Conservation (phyloP, 148 eudicot genomes). For the Pharnaceum exiguum region DNA sequence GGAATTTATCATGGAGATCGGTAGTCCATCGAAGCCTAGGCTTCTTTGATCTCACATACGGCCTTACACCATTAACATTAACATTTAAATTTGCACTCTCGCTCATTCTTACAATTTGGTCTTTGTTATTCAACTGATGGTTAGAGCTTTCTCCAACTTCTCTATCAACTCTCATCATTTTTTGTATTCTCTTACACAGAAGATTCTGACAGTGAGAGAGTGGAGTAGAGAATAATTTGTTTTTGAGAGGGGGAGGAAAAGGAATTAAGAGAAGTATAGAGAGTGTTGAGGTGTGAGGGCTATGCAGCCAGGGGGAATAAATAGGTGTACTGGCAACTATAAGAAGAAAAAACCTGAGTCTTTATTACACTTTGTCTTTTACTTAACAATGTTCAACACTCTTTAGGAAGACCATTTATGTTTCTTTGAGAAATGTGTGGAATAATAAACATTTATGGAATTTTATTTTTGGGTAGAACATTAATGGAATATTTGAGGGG, state of each 20-base stretch:
- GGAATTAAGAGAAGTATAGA: too few species aligned
- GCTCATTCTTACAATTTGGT: background rate
- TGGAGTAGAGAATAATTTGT: background rate
- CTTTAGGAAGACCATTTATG: constrained; percentile 2
- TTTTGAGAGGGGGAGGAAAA: background rate
- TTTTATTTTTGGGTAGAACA: too few species aligned
- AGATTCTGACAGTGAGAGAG: background rate
- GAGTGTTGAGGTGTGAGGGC: background rate
- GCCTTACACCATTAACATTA: constrained; percentile 1
- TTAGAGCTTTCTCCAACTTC: background rate
- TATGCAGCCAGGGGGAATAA: background rate
- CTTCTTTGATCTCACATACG: constrained; percentile 24
- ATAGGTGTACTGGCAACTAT: background rate
- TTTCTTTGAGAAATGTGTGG: background rate
- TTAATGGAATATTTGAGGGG: too few species aligned
- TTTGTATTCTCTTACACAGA: background rate
- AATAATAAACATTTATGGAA: background rate
- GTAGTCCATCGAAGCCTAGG: constrained; percentile 20
- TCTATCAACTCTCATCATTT: background rate
- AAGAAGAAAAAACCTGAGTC: background rate
- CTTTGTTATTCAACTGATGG: background rate
- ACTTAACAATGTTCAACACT: background rate
- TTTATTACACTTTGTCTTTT: constrained; percentile 12
- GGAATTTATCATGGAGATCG: constrained; percentile 9
- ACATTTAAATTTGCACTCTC: too few species aligned